Base-by-base conservation (phyloP, 1,139 yeast species). In the Blastobotrys apis region DNA sequence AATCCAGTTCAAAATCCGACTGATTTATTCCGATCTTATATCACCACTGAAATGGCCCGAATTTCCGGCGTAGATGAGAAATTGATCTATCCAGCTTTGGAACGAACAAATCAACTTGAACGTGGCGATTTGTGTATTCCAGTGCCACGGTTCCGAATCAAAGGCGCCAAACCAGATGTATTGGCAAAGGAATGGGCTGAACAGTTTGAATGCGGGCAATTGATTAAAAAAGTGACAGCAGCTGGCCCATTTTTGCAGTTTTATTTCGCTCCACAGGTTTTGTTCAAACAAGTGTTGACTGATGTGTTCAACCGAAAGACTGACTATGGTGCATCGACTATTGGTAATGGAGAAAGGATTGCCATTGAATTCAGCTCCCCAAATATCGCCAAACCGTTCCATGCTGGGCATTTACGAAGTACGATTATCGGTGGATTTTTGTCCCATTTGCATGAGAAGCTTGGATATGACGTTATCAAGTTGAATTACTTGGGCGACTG, bases 371-470 rank as follows among this genome's bases (percentile, higher is more conserved):
- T 94, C 62, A 87, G 97, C 3, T 90, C 97, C 38, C 99, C 99
- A 55, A 92, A 92, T 66, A 92, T 92, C 62, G 99, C 99, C 54
- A 92, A 92, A 69, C 98, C 98, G 12, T 92, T 92, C 84, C 99
- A 92, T 63, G 99, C 99, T 48, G 99, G 99, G 48, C 99, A 92
- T 68, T 80, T 92, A 68, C 82, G 99, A 71, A 86, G 96, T 34
- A 92, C 99, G 32, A 92, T 92, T 63, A 92, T 92, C 64, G 99
- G 99, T 58, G 97, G 98, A n/a, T 92, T 88, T 71, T 67, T 94
- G 47, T 70, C 95, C 38, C 92, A 90, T 67, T 75, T 92, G 65
- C 87, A 92, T 63, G 96, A 90, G 67, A 81, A 80, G 56, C 73
- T 83, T 48, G 97, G 97, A 34, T 92, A 92, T 84, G 78, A 86